Evolutionary conservation across 1,284 basidiomycete genomes (phyloP), one percentile per base, ranked within the genome.

Genomic region (Fomitopsis pinicola): DNA sequence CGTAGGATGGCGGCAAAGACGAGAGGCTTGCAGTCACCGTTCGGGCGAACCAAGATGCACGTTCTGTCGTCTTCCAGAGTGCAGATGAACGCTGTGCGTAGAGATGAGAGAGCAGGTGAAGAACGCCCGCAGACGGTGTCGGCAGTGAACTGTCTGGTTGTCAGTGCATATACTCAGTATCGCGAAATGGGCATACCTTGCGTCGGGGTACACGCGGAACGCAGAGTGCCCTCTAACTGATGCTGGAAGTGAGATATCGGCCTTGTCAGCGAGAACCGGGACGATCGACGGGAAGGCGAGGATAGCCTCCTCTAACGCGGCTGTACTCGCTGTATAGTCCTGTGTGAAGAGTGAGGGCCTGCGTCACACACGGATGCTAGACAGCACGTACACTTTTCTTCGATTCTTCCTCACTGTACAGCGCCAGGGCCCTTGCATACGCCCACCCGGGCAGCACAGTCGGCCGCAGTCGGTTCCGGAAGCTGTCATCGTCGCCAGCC

Each of bases 221-320:
- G 84, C 82, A 2, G 76, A 77, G 67, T 90, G 83, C 0, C 78
- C 73, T 12, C 89, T 77, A 8, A 92, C 78, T 1, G 81, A 76
- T 2, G 75, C 74, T 0, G 92, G 82, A 1, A 97, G 72, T 6
- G 77, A 74, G 3, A 89, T 81, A 17, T 94, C 92, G 12, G 91
- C 80, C 74, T 94, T 95, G 71, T 95, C 92, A 2, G 92, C 91
- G 0, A 97, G 76, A 7, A 94, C 79, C 0, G 89, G 86, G 0
- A 94, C 82, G 6, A 95, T 81, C 7, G 89, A 85, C 0, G 95
- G 95, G 73, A 94, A 97, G 0, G 83, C 82, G 15, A 82, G 71
- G 14, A 95, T 84, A 0, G 94, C 94, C 17, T 89, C 82, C 59
- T 80, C 77, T 42, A 97, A 78, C 0, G 88, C 91, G 38, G 76